Percentiles rank a stretch among this genome's conserved stretches.
phyloP scores from a whole-genome alignment of 768 basidiomycete genomes.

The Lyophyllum shimeji region DNA sequence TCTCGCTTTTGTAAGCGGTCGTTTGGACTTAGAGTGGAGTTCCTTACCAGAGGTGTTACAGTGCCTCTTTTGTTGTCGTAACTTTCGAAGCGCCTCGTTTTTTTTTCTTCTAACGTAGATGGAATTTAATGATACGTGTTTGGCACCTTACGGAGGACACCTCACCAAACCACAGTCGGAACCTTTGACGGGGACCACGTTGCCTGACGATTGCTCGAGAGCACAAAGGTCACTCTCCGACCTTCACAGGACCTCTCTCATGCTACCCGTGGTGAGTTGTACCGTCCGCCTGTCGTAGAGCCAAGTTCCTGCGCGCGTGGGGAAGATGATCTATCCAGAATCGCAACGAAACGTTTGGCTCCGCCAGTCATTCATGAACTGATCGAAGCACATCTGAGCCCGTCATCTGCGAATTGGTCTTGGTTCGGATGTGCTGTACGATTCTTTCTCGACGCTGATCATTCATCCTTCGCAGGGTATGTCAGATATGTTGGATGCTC shows the following conservation, averaged over 20 bases:
- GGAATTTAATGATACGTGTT: neutral
- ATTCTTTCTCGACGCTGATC: neutral
- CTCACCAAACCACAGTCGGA: too few relatives aligned
- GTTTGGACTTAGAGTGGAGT: constrained; percentile 28
- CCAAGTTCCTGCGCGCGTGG: neutral
- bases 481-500: too few relatives aligned
- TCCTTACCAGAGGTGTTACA: constrained; percentile 37
- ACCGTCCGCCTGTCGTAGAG: neutral
- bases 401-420: too few relatives aligned
- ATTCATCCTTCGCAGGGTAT: neutral
- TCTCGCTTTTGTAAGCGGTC: constrained; percentile 20
- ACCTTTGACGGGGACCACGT: too few relatives aligned
- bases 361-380: neutral
- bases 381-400: constrained; percentile 8
- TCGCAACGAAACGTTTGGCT: constrained; percentile 7
- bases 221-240: too few relatives aligned
- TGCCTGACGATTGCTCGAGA: too few relatives aligned
- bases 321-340: constrained; percentile 7
- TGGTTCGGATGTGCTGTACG: neutral
- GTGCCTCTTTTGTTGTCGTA: neutral
- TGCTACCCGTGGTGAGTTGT: neutral
- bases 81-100: too few relatives aligned
- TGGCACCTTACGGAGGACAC: neutral
- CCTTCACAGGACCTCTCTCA: too few relatives aligned
- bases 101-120: neutral